Percentiles rank a stretch among this genome's conserved stretches.
phyloP scores from a whole-genome alignment of 768 basidiomycete species.

The Tubosaeta sp. region DNA sequence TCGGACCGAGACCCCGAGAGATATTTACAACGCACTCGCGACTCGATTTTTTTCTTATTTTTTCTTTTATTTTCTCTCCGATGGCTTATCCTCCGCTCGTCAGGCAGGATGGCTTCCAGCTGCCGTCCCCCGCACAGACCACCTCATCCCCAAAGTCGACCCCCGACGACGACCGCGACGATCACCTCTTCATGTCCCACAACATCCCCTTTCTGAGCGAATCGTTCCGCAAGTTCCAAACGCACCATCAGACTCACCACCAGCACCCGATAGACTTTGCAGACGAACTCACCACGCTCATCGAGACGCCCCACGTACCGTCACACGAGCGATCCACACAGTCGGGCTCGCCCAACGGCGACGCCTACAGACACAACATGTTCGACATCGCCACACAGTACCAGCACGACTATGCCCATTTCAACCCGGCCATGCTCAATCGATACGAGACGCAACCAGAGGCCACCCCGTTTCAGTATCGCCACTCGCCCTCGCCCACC shows the following conservation, averaged over 20 bases:
- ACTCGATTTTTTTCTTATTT: no score
- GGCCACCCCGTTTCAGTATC: conserved; percentile 3
- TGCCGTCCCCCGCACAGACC: conserved; percentile 43
- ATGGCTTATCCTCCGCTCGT: conserved; percentile 36
- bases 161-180: conserved; percentile 26
- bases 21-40: conserved; percentile 8
- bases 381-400: conserved; percentile 54
- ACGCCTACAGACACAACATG: conserved; percentile 51
- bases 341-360: conserved; percentile 36
- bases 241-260: not conserved
- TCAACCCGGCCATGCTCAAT: conserved; percentile 50
- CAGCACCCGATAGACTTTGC: conserved; percentile 48
- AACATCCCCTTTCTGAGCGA: conserved; percentile 47
- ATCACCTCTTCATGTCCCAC: conserved; percentile 42
- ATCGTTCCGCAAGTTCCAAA: conserved; percentile 47
- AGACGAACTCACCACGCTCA: conserved; percentile 65
- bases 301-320: conserved; percentile 33
- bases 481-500: conserved; percentile 12
- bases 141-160: conserved; percentile 26
- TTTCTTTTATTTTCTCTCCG: not conserved
- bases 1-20: conserved; percentile 32
- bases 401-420: conserved; percentile 35
- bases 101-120: conserved; percentile 72
- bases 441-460: conserved; percentile 38
- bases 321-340: conserved; percentile 45